Evolutionary conservation across 176 grass and related monocot genomes (phyloP), one percentile per base, ranked within the genome.

Genomic region (Paspalum notatum): DNA sequence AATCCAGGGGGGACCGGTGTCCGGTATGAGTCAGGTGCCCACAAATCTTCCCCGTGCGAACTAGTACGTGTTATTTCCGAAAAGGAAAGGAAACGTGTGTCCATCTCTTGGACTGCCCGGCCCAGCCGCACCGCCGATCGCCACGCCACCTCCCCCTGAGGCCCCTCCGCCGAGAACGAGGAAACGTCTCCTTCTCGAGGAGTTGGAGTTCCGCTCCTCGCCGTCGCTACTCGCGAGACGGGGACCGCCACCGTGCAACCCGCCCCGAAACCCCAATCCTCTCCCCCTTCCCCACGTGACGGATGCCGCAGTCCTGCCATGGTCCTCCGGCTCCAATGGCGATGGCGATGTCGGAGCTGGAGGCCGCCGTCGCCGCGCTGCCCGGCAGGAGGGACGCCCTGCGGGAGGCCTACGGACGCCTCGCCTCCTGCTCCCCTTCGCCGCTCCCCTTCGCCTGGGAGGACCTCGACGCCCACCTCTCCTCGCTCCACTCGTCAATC

Each of bases 401-500:
- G 50, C 87, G 84, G 58, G 78, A 64, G 84, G 81, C 84, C 5
- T 89, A 84, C 71, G 80, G 89, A 5, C 66, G 59, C 71, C 91
- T 93, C 53, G 65, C 40, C 7, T 46, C 66, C 76, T 71, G 64
- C 51, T 72, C 84, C 44, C 81, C 84, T 9, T 44, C 65, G 66
- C 82, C 84, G 9, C 80, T 85, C 59, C 72, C 90, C n/a, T 78
- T 87, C 77, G 37, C 37, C 20, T 93, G 87, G 91, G 68, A 14
- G 11, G 91, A 87, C 68, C 64, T 93, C 59, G 84, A 93, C 59
- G 46, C 58, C 40, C 72, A 93, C 84, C 39, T 89, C 44, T 93
- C 87, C 16, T 53, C 72, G 71, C 40, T 93, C 39, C 80, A 89
- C 22, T 57, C 48, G 47, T 71, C 80, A 24, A 77, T 86, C 64